These are phyloP conservation scores for Striga hermonthica DNA, from an alignment of 305 asterid species.

Conservation along the genomic window DNA sequence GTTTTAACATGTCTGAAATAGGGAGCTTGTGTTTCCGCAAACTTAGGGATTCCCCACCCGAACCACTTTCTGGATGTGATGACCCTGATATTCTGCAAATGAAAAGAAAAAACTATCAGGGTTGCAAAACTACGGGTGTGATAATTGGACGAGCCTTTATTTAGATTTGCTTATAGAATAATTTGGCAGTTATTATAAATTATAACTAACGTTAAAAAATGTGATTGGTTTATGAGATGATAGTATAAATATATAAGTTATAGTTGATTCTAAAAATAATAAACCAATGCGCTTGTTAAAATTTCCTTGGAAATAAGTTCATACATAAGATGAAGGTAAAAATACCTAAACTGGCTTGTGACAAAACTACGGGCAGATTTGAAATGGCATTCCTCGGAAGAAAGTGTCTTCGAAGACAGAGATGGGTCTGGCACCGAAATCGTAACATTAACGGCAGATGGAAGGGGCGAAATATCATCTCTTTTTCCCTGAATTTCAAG, in stretches of 20 bases:
- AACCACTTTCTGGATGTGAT: constrained; percentile 13
- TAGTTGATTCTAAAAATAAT: too few species aligned
- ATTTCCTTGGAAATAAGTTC: neutral
- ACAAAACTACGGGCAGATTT: constrained; percentile 46
- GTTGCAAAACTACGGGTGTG: neutral
- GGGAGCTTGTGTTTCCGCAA: constrained; percentile 63
- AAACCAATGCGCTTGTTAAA: too few species aligned
- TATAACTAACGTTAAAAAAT: too few species aligned
- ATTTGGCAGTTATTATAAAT: too few species aligned
- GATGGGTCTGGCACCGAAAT: constrained; percentile 50
- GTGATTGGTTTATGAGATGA: neutral
- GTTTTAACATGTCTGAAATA: constrained; percentile 51
- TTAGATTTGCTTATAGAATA: too few species aligned
- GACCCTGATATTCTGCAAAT: constrained; percentile 38
- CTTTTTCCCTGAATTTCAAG: constrained; percentile 54
- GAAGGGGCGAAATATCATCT: constrained; percentile 43
- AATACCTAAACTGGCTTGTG: constrained; percentile 66
- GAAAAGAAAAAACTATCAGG: constrained; percentile 6
- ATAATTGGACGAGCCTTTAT: too few species aligned
- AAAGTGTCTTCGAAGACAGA: constrained; percentile 34
- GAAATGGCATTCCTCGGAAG: constrained; percentile 39
- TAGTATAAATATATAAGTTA: too few species aligned
- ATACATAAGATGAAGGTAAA: neutral
- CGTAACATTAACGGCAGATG: constrained; percentile 50
- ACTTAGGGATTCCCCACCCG: constrained; percentile 41